Base-by-base conservation (phyloP, 2,329 filamentous ascomycete species). In the Cadophora gregata region DNA sequence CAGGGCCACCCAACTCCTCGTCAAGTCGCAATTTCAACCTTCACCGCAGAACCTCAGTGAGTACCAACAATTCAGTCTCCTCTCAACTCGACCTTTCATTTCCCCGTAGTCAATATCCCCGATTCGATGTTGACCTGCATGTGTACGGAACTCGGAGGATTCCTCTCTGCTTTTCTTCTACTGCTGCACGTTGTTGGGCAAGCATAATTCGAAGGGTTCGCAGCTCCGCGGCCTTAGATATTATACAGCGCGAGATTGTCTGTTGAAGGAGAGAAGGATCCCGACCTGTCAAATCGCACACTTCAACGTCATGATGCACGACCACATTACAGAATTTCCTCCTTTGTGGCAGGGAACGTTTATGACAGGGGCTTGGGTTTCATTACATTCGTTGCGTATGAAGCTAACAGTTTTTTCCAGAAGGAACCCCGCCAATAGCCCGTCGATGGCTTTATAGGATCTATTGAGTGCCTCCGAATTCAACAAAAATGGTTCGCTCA, bases 361-460 rank as follows among this genome's bases (percentile, higher is more conserved):
- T 55, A 14, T 19, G 16, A 47, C 16, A 9, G 27, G n/a, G 61
- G 7, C 24, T 9, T 56, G 31, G 33, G 33, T n/a, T n/a, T n/a
- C n/a, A 16, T 8, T n/a, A 42, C 1, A 24, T 16, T 47, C 10
- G 9, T 1, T 56, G 25, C 19, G 19, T 24, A n/a, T 4, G n/a
- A 19, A 7, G 36, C 61, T 63, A 47, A 63, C n/a, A 6, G 21
- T 47, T 33, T 31, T 7, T 12, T 33, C 4, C 45, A 63, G 48
- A 6, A 51, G 45, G 24, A 59, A 27, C 42, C n/a, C 33, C 38
- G 24, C 36, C 51, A 31, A 31, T 25, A 6, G 48, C 51, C 27
- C 51, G 72, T 76, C 68, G 68, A 76, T 75, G 74, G 73, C 73
- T 74, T 65, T 67, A 67, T 70, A 72, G 62, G 63, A 62, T 71